phyloP scores from a whole-genome alignment of 2,329 filamentous ascomycete genomes.

The Tolypocladium guangdongense region DNA sequence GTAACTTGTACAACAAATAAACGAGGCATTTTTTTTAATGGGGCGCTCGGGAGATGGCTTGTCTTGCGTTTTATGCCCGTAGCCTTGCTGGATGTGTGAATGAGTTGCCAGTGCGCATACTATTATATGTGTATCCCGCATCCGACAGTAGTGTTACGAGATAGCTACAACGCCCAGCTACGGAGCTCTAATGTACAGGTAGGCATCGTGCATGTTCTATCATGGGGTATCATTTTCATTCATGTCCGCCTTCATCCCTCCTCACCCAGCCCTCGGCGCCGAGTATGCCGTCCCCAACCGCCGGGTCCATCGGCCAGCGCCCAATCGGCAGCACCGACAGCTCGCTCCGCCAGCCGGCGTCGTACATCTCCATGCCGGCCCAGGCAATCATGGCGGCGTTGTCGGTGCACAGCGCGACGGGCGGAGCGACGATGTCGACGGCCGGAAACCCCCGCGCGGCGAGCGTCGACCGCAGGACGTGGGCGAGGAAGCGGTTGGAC shows the following conservation, averaged over 20 bases:
- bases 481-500: conserved; percentile 67
- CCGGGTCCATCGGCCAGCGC: conserved; percentile 66
- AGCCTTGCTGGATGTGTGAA: too few relatives aligned
- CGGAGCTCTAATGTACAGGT: neutral
- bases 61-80: neutral
- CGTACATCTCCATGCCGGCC: conserved; percentile 86
- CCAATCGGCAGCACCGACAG: conserved; percentile 48
- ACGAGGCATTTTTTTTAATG: neutral
- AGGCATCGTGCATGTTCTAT: neutral
- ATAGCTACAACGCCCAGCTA: neutral
- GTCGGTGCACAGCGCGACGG: conserved; percentile 71
- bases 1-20: conserved; percentile 4
- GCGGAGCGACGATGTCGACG: conserved; percentile 62
- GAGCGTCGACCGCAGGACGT: conserved; percentile 48
- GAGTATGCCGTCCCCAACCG: conserved; percentile 45
- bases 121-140: too few relatives aligned
- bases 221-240: neutral
- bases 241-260: neutral
- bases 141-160: neutral
- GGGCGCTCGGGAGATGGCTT: neutral
- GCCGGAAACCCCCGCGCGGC: conserved; percentile 53
- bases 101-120: neutral
- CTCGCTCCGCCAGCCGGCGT: conserved; percentile 58
- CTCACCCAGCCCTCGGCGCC: conserved; percentile 40
- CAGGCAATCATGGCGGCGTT: conserved; percentile 98